Conservation (phyloP, 345 rosid genomes). For the Raphanus raphanistrum region DNA sequence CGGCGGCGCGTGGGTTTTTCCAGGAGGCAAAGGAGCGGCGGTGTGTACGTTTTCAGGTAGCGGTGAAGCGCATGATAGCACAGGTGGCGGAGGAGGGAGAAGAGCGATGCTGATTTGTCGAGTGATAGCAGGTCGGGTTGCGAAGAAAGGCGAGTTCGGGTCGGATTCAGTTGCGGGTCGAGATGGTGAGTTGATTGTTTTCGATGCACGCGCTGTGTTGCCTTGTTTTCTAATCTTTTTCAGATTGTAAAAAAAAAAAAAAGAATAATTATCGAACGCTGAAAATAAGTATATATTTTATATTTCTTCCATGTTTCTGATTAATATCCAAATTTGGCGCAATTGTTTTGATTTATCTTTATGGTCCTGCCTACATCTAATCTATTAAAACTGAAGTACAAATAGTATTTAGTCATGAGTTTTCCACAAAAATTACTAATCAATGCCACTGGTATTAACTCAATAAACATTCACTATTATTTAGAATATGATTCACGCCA, state of each 20-base stretch:
- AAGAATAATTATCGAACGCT: background rate
- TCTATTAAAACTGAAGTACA: no score
- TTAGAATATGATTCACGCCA: no score
- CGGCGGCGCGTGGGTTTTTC: constrained; percentile 61
- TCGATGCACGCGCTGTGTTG: constrained; percentile 82
- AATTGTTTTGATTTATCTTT: background rate
- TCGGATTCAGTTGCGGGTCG: constrained; percentile 82
- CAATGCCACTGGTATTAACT: no score
- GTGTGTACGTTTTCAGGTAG: constrained; percentile 75
- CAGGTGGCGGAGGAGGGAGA: constrained; percentile 82
- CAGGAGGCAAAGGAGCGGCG: constrained; percentile 47
- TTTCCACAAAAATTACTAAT: no score
- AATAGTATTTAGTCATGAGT: no score
- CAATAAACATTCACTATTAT: no score
- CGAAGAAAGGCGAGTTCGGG: constrained; percentile 50
- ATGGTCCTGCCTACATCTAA: background rate
- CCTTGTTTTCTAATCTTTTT: constrained; percentile 93
- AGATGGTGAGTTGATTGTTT: constrained; percentile 75
- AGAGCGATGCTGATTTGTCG: constrained; percentile 93
- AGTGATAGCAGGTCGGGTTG: constrained; percentile 89
- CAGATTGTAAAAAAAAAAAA: constrained; percentile 85
- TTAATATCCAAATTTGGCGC: background rate
- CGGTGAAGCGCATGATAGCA: constrained; percentile 79
- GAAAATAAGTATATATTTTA: background rate
- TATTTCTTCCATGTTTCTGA: background rate